These are phyloP conservation scores for rapeseed (Brassica napus) DNA, from an alignment of 345 rosid species.

Conservation along the genomic window Da-Ae NC_063440.1:2561501-2562000, in stretches of 20 bases:
- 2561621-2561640: constrained; percentile 34
- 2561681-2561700: constrained; percentile 29
- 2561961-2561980: constrained; percentile 16
- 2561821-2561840: constrained; percentile 31
- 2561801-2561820: constrained; percentile 16
- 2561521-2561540: constrained; percentile 42
- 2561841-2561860: constrained; percentile 30
- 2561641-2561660: constrained; percentile 29
- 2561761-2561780: constrained; percentile 25
- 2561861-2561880: constrained; percentile 23
- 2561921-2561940: constrained; percentile 18
- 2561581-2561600: constrained; percentile 33
- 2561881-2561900: constrained; percentile 20
- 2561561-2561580: constrained; percentile 29
- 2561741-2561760: constrained; percentile 26
- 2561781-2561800: constrained; percentile 30
- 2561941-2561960: constrained; percentile 30
- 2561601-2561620: constrained; percentile 33
- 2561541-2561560: constrained; percentile 31
- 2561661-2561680: constrained; percentile 23
- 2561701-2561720: constrained; percentile 30
- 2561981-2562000: constrained; percentile 15
- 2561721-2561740: constrained; percentile 31
- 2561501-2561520: constrained; percentile 36
- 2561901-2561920: constrained; percentile 27